Evolutionary conservation across 768 basidiomycete species (phyloP), one percentile per base, ranked within the genome.

Genomic region (Mycena belliarum): DNA sequence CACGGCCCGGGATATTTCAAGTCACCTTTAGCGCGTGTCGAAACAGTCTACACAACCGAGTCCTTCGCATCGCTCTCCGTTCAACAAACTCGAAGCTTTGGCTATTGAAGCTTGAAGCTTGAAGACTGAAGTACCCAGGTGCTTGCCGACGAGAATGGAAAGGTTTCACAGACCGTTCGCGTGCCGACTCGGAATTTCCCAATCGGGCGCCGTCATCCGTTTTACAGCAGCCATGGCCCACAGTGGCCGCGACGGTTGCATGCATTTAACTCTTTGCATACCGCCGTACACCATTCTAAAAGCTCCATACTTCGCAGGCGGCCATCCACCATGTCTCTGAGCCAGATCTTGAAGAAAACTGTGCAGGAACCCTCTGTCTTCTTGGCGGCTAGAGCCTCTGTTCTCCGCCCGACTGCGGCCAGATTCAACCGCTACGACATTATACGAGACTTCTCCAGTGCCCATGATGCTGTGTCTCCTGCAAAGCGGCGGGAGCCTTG

Each of bases 381-480:
- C 33, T 41, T 57, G 26, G 32, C 43, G 43, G 18, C 47, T 21
- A 25, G 42, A 40, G n/a, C 20, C 33, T 14, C 53, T 12, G 41
- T 42, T 35, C 45, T 48, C n/a, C 53, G 48, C 53, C 67, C 23
- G 62, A 65, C 0, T 63, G 69, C 40, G 64, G 69, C 45, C 50
- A 65, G 54, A 52, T 51, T 84, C 49, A 84, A 86, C 68, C 82
- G 87, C 49, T 88, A 88, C 69, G 76, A 66, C 38, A 68, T 76
- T 49, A 87, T 88, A 52, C 75, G 85, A 43, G 73, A 69, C 49
- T 88, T 87, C 70, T 88, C 88, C 74, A 76, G 67, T 35, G 65
- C 66, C 18, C 73, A 74, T 40, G n/a, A n/a, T n/a, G 32, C 64
- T 38, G 32, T 10, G 1, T 63, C 60, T 38, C 59, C 62, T 45